Evolutionary conservation across 768 basidiomycete species (phyloP).

Genomic region (Suillus discolor): DNA sequence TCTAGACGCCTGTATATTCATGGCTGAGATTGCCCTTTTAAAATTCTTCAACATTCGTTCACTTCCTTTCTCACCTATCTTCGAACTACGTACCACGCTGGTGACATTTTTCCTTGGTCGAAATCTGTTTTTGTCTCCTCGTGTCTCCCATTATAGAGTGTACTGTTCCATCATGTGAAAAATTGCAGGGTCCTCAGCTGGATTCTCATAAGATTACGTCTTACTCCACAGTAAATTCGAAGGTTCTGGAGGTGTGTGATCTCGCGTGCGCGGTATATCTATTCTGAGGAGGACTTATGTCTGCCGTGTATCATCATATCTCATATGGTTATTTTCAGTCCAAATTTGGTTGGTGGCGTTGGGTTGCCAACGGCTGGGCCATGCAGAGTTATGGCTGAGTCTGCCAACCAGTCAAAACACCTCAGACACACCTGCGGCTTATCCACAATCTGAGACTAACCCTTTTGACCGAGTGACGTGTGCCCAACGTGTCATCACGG

Average conservation of each 20-base stretch:
- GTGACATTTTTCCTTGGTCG: background rate
- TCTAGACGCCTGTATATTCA: background rate
- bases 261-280: conserved; percentile 51
- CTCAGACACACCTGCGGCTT: too few relatives aligned
- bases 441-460: too few relatives aligned
- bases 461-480: too few relatives aligned
- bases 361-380: conserved; percentile 33
- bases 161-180: background rate
- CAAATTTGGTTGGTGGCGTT: conserved; percentile 55
- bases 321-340: conserved; percentile 31
- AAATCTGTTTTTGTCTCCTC: background rate
- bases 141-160: background rate
- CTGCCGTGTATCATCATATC: conserved; percentile 39
- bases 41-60: too few relatives aligned
- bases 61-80: background rate
- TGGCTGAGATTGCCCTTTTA: background rate
- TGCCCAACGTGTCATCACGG: too few relatives aligned
- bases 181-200: background rate
- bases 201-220: background rate
- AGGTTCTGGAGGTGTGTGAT: conserved; percentile 54
- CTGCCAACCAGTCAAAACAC: too few relatives aligned
- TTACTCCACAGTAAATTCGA: background rate
- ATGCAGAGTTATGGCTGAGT: too few relatives aligned
- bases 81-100: background rate
- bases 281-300: conserved; percentile 46